phyloP scores from a whole-genome alignment of 2,329 filamentous ascomycete genomes.

The Sclerotinia nivalis region DNA sequence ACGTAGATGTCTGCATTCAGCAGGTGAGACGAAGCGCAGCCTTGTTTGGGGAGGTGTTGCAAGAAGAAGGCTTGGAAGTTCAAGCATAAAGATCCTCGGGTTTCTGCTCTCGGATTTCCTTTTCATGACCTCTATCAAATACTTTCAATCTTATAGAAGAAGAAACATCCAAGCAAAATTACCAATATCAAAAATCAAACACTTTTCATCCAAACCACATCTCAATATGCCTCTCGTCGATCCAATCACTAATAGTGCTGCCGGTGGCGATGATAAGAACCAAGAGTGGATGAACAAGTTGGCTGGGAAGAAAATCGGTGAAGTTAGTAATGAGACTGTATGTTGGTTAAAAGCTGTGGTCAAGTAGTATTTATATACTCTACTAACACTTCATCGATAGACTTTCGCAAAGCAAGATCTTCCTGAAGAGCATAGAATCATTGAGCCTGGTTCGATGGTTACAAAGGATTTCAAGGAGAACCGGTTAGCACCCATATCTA shows the following conservation, averaged over 20 bases:
- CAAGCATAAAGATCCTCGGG: neutral
- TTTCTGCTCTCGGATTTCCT: neutral
- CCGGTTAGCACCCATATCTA: conserved; percentile 31
- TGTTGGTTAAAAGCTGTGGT: conserved; percentile 29
- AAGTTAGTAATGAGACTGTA: conserved; percentile 56
- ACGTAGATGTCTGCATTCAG: conserved; percentile 13
- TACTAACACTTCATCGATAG: conserved; percentile 42
- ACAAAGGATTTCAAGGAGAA: conserved; percentile 55
- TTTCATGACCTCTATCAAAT: conserved; percentile 17
- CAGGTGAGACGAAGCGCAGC: conserved; percentile 10
- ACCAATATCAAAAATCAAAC: conserved; percentile 15
- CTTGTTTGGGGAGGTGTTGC: conserved; percentile 4
- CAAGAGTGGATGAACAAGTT: conserved; percentile 63
- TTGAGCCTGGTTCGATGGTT: conserved; percentile 57
- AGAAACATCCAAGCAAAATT: neutral
- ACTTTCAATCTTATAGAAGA: conserved; percentile 7
- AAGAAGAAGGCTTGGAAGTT: conserved; percentile 6
- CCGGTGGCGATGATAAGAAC: conserved; percentile 43
- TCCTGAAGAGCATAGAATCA: conserved; percentile 56
- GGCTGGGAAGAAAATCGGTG: conserved; percentile 62
- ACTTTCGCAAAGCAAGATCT: conserved; percentile 62
- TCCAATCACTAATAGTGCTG: conserved; percentile 53
- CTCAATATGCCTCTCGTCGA: conserved; percentile 65
- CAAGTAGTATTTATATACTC: neutral
- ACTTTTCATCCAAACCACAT: conserved; percentile 26